Conservation (phyloP, 129 eudicot genomes). For the Mikania micrantha region DNA sequence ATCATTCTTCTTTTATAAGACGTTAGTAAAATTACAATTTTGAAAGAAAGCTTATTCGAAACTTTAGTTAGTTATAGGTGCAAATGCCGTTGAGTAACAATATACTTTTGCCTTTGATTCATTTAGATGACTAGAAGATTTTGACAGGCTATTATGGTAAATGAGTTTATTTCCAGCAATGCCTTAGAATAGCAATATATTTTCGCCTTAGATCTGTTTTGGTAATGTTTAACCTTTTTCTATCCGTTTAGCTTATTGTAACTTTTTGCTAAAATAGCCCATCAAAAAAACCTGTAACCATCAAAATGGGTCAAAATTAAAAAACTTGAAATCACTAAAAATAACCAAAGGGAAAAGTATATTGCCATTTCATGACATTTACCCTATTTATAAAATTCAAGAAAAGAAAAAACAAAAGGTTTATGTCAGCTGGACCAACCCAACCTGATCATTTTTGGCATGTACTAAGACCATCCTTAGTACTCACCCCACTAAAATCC, state of each 20-base stretch:
- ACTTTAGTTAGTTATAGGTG: background rate
- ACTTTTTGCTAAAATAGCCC: too few species aligned
- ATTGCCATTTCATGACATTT: background rate
- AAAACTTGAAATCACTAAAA: background rate
- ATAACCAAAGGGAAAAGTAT: too few species aligned
- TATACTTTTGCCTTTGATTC: background rate
- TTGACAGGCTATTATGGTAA: too few species aligned
- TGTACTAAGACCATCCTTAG: too few species aligned
- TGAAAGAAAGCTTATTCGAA: background rate
- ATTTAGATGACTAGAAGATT: background rate
- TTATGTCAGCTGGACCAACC: background rate
- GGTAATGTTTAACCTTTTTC: background rate
- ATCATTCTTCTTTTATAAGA: too few species aligned
- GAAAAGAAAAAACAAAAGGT: background rate
- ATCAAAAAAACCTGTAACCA: background rate
- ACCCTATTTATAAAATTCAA: background rate
- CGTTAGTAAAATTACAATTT: background rate
- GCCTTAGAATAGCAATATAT: background rate
- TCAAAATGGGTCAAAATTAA: background rate
- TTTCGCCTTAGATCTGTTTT: background rate
- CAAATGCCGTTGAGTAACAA: background rate
- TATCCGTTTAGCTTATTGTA: too few species aligned
- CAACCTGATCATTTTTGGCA: background rate
- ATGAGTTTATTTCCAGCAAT: background rate
- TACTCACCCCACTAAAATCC: too few species aligned